Conservation (phyloP, 2,329 filamentous ascomycete species). For the Exophiala oligosperma region DNA sequence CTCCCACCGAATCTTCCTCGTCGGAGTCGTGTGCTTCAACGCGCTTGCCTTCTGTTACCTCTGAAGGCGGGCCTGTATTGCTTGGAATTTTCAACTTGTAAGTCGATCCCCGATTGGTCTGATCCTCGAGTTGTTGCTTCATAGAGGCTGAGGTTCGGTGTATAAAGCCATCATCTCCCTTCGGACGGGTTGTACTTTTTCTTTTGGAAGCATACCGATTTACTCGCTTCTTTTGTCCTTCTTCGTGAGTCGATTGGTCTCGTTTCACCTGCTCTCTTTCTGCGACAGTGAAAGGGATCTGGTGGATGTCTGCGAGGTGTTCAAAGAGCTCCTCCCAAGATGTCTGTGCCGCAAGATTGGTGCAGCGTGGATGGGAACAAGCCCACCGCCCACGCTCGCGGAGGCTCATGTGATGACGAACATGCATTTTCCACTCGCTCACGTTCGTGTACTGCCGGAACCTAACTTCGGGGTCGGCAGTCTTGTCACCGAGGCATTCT, state of each 20-base stretch:
- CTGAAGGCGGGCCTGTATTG: too few species aligned
- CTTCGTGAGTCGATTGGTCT: background rate
- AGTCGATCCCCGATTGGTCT: too few species aligned
- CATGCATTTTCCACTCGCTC: constrained; percentile 4
- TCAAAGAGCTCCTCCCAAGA: background rate
- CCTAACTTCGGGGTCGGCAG: background rate
- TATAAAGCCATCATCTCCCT: too few species aligned
- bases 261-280: constrained; percentile 3
- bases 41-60: too few species aligned
- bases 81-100: too few species aligned
- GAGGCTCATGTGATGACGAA: background rate
- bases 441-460: constrained; percentile 5
- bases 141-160: too few species aligned
- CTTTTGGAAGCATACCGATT: background rate
- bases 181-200: too few species aligned
- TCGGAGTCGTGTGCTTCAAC: too few species aligned
- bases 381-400: background rate
- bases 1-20: too few species aligned
- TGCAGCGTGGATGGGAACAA: constrained; percentile 4
- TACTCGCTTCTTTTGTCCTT: background rate
- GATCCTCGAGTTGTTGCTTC: too few species aligned
- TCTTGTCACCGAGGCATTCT: background rate
- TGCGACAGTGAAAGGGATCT: background rate
- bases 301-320: constrained; percentile 7
- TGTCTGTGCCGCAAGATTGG: background rate